Base-by-base conservation (phyloP, 148 eudicot species). In the Amaranthus palmeri region DNA sequence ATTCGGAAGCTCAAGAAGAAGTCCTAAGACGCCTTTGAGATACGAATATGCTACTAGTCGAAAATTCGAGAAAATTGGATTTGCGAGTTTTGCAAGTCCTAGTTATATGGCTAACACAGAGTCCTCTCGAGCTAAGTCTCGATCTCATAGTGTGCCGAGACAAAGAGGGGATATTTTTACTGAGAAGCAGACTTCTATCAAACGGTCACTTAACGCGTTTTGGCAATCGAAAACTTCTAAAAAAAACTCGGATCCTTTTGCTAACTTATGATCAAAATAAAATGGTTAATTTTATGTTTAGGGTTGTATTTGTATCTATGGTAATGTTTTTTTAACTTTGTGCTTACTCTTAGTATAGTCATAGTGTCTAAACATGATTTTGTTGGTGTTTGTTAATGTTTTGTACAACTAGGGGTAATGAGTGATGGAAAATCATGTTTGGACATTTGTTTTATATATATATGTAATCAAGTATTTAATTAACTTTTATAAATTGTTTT, bases 121-220 rank as follows among this genome's bases (percentile, higher is more conserved):
- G 17, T 89, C 97, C 4, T 90, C 84, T 48, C 77, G 75, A 66
- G 96, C 96, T 6, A 92, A 85, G 77, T 15, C 73, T 9, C 81
- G 97, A 85, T 90, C 96, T 42, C 88, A 87, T 12, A 92, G 96
- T 18, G 97, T 93, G 43, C 93, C 96, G 9, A 83, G 81, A 78
- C 90, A 88, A 69, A 81, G 96, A 77, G 79, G 57, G 10, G 78
- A 51, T 25, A 46, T 69, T 46, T 71, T 75, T n/a, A 4, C 61
- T 44, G 90, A 85, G 61, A 84, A 81, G 54, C 66, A 75, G 3
- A 76, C 83, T 7, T 63, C 82, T 2, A 70, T 77, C 50, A 81
- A 70, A 70, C 75, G 79, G 72, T 78, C 77, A 42, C 79, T 76
- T 42, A 78, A 58, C 1, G 81, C 81, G 42, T 69, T 67, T 60